Percentiles rank a stretch among this genome's conserved stretches.
Conservation (phyloP, 2,329 filamentous ascomycete species). For the Fusarium lateritium region DNA sequence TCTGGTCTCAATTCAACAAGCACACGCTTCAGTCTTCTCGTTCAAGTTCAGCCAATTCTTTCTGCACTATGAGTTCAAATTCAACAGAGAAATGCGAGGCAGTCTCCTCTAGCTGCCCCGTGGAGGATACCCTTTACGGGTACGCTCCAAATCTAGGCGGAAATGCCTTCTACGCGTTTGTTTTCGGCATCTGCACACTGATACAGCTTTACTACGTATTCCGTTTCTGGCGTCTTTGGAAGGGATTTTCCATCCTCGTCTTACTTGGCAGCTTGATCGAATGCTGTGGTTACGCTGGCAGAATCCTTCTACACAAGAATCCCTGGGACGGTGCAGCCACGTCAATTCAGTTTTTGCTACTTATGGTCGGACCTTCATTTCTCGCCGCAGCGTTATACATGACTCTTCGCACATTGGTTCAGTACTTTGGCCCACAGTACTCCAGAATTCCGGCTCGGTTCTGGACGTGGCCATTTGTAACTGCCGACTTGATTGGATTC, state of each 20-base stretch:
- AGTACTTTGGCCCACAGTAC: constrained; percentile 3
- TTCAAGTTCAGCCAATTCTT: accelerated
- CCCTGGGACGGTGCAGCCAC: neutral
- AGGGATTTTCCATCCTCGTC: constrained; percentile 1
- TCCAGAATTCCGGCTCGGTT: neutral
- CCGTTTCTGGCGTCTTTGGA: constrained; percentile 3
- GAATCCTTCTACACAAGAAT: neutral
- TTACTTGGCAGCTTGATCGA: neutral
- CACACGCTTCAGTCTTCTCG: accelerated
- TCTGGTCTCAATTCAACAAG: too few relatives aligned
- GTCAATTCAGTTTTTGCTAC: neutral
- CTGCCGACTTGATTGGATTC: constrained; percentile 6
- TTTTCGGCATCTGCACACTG: constrained; percentile 2
- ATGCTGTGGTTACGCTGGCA: constrained; percentile 1
- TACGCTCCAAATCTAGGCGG: constrained; percentile 4
- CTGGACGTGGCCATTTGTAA: constrained; percentile 6
- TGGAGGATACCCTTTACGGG: neutral
- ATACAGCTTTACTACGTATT: neutral
- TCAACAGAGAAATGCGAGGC: neutral
- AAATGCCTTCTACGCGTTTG: neutral
- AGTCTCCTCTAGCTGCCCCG: neutral
- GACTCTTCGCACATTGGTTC: constrained; percentile 1
- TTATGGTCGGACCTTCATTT: constrained; percentile 2
- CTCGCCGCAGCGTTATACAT: neutral
- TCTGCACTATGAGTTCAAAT: neutral